Evolutionary conservation across 208 protist species (phyloP).

Genomic region (Leishmania gerbilli): DNA sequence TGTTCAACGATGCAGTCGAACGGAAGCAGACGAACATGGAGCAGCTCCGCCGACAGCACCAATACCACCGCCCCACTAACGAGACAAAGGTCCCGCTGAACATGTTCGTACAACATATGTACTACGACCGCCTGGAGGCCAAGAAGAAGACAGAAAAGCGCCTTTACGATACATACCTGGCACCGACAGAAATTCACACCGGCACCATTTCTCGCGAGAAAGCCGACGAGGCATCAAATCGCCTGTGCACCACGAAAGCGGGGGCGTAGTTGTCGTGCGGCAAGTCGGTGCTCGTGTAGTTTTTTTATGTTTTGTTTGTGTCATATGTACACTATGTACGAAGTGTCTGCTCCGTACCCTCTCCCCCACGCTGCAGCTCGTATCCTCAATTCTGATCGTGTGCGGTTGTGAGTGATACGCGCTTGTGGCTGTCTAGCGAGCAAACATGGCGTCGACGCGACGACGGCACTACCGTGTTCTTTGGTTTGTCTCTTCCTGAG

Average conservation of each 20-base stretch:
- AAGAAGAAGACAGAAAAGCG: conserved; percentile 73
- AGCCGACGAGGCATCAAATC: conserved; percentile 22
- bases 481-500: background rate
- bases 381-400: background rate
- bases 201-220: conserved; percentile 36
- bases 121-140: conserved; percentile 54
- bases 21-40: conserved; percentile 36
- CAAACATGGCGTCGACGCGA: background rate
- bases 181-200: conserved; percentile 59
- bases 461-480: background rate
- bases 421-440: background rate
- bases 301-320: background rate
- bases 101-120: conserved; percentile 80
- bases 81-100: conserved; percentile 45
- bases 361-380: background rate
- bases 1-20: conserved; percentile 54
- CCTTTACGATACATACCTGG: conserved; percentile 76
- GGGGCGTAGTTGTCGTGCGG: background rate
- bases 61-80: conserved; percentile 19
- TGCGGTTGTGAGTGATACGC: background rate
- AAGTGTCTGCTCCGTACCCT: background rate
- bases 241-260: conserved; percentile 38
- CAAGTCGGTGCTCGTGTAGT: too few species aligned
- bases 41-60: conserved; percentile 38
- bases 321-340: background rate